phyloP scores from a whole-genome alignment of 2,329 filamentous ascomycete genomes.

The Alternaria hordeiaustralica region DNA sequence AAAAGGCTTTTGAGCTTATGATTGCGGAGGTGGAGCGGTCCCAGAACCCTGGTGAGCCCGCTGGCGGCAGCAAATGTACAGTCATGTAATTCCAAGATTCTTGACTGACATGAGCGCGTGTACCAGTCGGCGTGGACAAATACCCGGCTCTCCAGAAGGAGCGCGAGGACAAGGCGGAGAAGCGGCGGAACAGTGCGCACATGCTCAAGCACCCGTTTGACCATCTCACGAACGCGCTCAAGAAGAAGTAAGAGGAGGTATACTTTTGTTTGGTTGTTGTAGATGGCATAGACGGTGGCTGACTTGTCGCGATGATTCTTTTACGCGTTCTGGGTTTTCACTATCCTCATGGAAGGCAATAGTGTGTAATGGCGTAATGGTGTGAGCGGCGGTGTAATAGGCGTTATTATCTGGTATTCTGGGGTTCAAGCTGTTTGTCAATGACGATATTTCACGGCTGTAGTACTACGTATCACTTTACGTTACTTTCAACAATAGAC shows the following conservation, averaged over 20 bases:
- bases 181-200: neutral
- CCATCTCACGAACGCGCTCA: neutral
- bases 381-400: slow-evolving; percentile 29
- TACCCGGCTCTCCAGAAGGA: neutral
- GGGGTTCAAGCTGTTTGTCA: neutral
- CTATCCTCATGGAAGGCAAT: slow-evolving; percentile 12
- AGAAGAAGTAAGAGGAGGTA: slow-evolving; percentile 1
- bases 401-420: slow-evolving; percentile 22
- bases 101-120: slow-evolving; percentile 25
- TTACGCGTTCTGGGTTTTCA: neutral
- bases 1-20: slow-evolving; percentile 90
- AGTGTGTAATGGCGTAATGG: slow-evolving; percentile 36
- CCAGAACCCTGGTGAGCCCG: slow-evolving; percentile 85
- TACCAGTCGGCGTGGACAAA: slow-evolving; percentile 5
- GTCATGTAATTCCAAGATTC: slow-evolving; percentile 72
- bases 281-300: slow-evolving; percentile 30
- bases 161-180: slow-evolving; percentile 5
- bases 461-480: neutral
- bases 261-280: slow-evolving; percentile 7
- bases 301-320: slow-evolving; percentile 5
- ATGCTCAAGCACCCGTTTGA: neutral
- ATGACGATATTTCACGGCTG: slow-evolving; percentile 8
- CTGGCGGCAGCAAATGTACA: slow-evolving; percentile 78
- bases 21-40: slow-evolving; percentile 94
- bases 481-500: slow-evolving; percentile 10